Evolutionary conservation across 768 basidiomycete genomes (phyloP).

Genomic region (Termitomyces sp.): DNA sequence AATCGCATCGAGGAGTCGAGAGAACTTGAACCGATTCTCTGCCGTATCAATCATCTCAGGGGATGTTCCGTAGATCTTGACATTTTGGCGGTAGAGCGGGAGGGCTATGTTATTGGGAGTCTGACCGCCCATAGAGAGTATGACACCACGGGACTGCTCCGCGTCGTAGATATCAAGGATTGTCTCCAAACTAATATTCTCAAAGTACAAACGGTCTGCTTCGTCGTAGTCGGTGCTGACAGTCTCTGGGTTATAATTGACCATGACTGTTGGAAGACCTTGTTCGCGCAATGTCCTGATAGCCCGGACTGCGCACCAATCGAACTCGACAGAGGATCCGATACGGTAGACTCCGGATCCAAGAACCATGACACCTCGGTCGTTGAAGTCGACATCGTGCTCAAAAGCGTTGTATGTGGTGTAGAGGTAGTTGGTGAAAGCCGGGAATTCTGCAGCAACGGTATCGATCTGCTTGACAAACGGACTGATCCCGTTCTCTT

Average conservation of each 20-base stretch:
- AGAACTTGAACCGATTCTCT: constrained; percentile 99
- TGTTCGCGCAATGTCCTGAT: constrained; percentile 95
- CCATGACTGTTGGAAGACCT: constrained; percentile 94
- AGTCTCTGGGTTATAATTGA: constrained; percentile 99
- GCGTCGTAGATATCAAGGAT: constrained; percentile 95
- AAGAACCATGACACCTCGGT: constrained; percentile 93
- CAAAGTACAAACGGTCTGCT: constrained; percentile 96
- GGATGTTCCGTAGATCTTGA: constrained; percentile 97
- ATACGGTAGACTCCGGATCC: constrained; percentile 99
- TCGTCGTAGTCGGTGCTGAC: constrained; percentile 99
- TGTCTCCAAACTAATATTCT: constrained; percentile 95
- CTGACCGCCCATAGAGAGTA: constrained; percentile 97
- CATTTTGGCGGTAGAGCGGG: constrained; percentile 92
- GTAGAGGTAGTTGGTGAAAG: constrained; percentile 98
- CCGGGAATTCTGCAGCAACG: constrained; percentile 97
- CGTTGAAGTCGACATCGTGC: constrained; percentile 85
- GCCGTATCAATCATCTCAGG: constrained; percentile 99
- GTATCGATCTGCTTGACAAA: constrained; percentile 99
- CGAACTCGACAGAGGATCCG: constrained; percentile 98
- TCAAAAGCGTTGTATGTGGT: constrained; percentile 96
- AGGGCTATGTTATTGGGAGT: constrained; percentile 98
- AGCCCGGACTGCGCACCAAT: constrained; percentile 98
- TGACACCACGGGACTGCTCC: constrained; percentile 85
- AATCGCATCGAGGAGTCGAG: constrained; percentile 93
- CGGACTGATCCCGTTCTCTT: constrained; percentile 76